Conservation (phyloP, 768 basidiomycete species). For the Phaffia australis region DNA sequence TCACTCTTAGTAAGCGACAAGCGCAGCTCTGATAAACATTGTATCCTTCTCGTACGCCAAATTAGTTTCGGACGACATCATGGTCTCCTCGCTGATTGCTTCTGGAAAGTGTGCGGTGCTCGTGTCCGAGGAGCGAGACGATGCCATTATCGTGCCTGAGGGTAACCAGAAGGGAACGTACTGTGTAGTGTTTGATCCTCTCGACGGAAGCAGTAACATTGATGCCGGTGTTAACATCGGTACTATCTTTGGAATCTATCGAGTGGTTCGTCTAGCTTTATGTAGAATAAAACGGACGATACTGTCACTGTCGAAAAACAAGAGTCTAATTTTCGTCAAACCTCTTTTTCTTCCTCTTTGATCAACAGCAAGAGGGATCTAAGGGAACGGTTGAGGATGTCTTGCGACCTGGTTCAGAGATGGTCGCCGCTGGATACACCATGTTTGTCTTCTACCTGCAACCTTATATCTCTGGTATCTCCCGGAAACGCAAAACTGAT, state of each 20-base stretch:
- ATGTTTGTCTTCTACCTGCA: slow-evolving; percentile 51
- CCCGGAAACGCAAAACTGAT: background rate
- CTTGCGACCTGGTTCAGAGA: slow-evolving; percentile 81
- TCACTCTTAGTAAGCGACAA: too few species aligned
- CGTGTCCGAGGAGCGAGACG: slow-evolving; percentile 83
- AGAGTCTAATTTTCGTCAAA: background rate
- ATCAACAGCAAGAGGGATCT: slow-evolving; percentile 57
- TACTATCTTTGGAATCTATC: slow-evolving; percentile 95
- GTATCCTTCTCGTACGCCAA: too few species aligned
- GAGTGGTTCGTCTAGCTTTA: slow-evolving; percentile 51
- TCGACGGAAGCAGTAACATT: slow-evolving; percentile 93
- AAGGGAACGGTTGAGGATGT: slow-evolving; percentile 75
- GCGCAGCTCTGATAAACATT: too few species aligned
- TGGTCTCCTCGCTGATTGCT: slow-evolving; percentile 91
- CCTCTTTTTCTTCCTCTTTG: too few species aligned
- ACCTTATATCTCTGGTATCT: background rate
- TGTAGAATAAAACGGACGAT: background rate
- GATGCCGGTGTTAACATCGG: slow-evolving; percentile 93
- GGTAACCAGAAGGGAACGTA: slow-evolving; percentile 70
- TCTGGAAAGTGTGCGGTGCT: slow-evolving; percentile 96
- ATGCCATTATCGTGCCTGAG: slow-evolving; percentile 76
- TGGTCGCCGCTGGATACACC: slow-evolving; percentile 97
- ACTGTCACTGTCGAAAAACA: background rate
- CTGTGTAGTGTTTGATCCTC: slow-evolving; percentile 96
- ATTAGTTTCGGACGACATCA: slow-evolving; percentile 77